Evolutionary conservation across 139 green algal genomes (phyloP), one percentile per base, ranked within the genome.

Genomic region (Chlorella vulgaris): DNA sequence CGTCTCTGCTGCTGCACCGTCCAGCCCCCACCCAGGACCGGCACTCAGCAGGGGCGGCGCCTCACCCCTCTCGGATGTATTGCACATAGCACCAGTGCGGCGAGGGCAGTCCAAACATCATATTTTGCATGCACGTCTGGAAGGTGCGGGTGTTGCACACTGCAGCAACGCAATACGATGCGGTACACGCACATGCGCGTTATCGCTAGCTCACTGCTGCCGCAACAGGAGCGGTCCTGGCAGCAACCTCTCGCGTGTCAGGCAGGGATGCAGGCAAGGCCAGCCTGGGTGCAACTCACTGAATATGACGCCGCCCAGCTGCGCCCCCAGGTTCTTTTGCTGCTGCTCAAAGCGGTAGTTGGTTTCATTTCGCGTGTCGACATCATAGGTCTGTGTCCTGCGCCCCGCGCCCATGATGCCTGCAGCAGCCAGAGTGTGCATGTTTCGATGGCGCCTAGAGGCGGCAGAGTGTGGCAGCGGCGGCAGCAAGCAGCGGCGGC

Each of bases 11-110:
- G 58, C 58, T 21, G 21, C 22, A 31, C 15, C n/a, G 58, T 67
- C 7, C 58, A 33, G 58, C 10, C 47, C 47, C 13, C 47, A 58
- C 13, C 47, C 47, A 10, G 47, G 47, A 15, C 24, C 5, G 66
- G 24, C 8, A 13, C 5, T 10, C 61, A 31, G 61, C 6, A 29
- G 36, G 6, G 38, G 2, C 19, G 5, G 3, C 22, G 1, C 26
- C 81, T 74, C 74, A 87, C 69, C 89, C 88, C 0, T 58, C 50
- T 0, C 40, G 40, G 2, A 93, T 88, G 76, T 89, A 69, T 51
- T 90, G 81, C 38, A 93, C 89, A 76, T 93, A 93, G 69, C 62
- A 81, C 51, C 83, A 87, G 76, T 93, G 89, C 21, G 79, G 63
- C 4, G 74, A 31, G 7, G 89, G 89, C 69, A 93, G 69, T 1